These are phyloP conservation scores for Phytophthora cactorum DNA, from an alignment of 352 stramenopile genomes.

Conservation along the genomic window DNA sequence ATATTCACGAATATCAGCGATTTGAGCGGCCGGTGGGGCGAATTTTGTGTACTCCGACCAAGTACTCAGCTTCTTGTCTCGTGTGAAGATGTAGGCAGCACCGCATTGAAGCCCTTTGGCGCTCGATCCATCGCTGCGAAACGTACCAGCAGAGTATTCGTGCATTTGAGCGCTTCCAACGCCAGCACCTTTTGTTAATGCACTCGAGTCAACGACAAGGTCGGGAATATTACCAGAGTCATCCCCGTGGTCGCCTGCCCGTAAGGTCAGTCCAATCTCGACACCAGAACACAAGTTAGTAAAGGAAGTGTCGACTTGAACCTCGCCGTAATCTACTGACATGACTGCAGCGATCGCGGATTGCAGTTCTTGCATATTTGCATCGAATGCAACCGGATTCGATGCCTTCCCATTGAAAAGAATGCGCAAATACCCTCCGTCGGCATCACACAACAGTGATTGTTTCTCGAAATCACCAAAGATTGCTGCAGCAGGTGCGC, in stretches of 20 bases:
- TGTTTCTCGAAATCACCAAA: constrained; percentile 81
- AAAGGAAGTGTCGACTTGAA: constrained; percentile 64
- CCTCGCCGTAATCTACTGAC: constrained; percentile 55
- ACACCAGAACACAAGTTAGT: constrained; percentile 50
- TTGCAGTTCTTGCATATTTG: constrained; percentile 52
- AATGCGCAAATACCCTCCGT: constrained; percentile 71
- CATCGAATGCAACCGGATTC: constrained; percentile 65
- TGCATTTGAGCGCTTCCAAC: constrained; percentile 44
- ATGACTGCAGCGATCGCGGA: constrained; percentile 61
- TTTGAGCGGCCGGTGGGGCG: constrained; percentile 39
- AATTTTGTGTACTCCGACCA: constrained; percentile 74
- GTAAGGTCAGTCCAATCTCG: constrained; percentile 64
- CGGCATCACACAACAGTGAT: constrained; percentile 75
- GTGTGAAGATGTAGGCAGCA: constrained; percentile 70
- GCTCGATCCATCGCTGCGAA: constrained; percentile 55
- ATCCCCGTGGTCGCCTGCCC: constrained; percentile 64
- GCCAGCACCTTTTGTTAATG: constrained; percentile 46
- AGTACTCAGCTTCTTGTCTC: constrained; percentile 31
- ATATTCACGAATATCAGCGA: constrained; percentile 64
- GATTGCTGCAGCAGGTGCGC: constrained; percentile 65
- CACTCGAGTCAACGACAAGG: constrained; percentile 51
- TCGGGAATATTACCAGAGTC: constrained; percentile 62
- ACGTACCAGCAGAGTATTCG: constrained; percentile 68
- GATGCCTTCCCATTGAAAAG: constrained; percentile 67
- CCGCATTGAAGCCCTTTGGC: constrained; percentile 78